Base-by-base conservation (phyloP, 306 rosid species). In the Inga laurina region DNA sequence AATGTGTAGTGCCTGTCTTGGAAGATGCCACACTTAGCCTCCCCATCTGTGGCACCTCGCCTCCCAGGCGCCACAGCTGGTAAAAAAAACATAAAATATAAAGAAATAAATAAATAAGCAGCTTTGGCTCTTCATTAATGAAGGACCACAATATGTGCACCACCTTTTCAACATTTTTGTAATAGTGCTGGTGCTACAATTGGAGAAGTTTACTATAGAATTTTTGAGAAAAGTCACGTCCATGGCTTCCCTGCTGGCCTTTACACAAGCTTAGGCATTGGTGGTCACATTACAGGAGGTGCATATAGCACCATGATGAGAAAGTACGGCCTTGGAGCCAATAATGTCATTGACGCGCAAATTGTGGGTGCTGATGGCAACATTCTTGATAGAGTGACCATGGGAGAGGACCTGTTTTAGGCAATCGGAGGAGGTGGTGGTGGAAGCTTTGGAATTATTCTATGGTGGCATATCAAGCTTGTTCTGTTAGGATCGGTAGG, bases 261-360 rank as follows among this genome's bases (percentile, higher is more conserved):
- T 4, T 92, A 94, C 68, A 73, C 95, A 3, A 88, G 83, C 7
- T 76, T 92, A 43, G 97, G 97, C 0, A 69, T 87, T 5, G 95
- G 97, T 5, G 98, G 98, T 15, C 97, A 92, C 49, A 82, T 92
- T 0, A 91, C 88, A 4, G 98, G 98, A 9, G 98, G 98, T 7
- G 98, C 92, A 1, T 92, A 87, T 76, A 95, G 98, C 8, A 15
- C 85, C 32, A 16, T 91, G 87, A 79, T 90, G 89, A 88, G 98
- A 73, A 89, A 91, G 34, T 88, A 82, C 72, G 97, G 98, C 0
- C 91, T 92, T 10, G 92, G 86, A 0, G 93, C 75, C 1, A 97
- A 94, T 27, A 92, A 91, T 37, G 87, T 89, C 0, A 32, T 89
- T 0, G 92, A 94, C 30, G 97, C 98, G 5, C 35, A 9, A 24